Percentiles rank a stretch among this genome's conserved stretches.
These are phyloP conservation scores for Alternaria dauci DNA, from an alignment of 2,329 filamentous ascomycete species.

Conservation along the genomic window DNA sequence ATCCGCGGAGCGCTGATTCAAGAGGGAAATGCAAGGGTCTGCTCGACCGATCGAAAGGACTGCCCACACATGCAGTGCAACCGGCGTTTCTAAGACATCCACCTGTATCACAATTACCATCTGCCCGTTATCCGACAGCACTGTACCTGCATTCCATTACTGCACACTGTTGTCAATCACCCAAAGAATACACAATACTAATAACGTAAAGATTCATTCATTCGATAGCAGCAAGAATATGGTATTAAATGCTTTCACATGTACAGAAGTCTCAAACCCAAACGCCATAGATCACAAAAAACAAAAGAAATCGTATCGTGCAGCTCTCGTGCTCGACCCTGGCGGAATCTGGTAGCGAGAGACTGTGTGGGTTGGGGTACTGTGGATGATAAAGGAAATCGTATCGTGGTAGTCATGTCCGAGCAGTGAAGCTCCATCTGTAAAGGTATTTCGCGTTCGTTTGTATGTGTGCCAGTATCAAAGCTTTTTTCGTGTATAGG, in stretches of 20 bases:
- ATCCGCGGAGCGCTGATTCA: background rate
- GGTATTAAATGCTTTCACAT: conserved; percentile 13
- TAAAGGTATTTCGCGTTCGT: conserved; percentile 8
- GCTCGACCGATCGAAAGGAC: background rate
- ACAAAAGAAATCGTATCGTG: conserved; percentile 17
- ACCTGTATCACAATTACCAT: background rate
- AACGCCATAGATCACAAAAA: conserved; percentile 13
- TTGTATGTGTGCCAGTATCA: background rate
- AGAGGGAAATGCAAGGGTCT: background rate
- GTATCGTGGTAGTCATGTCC: conserved; percentile 21
- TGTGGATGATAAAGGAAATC: conserved; percentile 7
- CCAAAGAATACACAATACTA: background rate
- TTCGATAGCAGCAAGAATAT: conserved; percentile 6
- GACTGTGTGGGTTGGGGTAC: background rate
- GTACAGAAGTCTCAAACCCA: conserved; percentile 10
- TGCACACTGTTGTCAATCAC: background rate
- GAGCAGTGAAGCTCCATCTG: conserved; percentile 23
- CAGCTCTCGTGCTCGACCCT: background rate
- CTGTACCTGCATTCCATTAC: background rate
- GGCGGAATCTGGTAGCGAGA: background rate
- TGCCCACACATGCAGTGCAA: background rate
- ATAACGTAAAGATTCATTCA: background rate
- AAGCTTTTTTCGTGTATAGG: background rate
- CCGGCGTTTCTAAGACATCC: background rate
- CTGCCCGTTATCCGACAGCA: background rate